Base-by-base conservation (phyloP, 345 rosid species). In the Salix arbutifolia region DNA sequence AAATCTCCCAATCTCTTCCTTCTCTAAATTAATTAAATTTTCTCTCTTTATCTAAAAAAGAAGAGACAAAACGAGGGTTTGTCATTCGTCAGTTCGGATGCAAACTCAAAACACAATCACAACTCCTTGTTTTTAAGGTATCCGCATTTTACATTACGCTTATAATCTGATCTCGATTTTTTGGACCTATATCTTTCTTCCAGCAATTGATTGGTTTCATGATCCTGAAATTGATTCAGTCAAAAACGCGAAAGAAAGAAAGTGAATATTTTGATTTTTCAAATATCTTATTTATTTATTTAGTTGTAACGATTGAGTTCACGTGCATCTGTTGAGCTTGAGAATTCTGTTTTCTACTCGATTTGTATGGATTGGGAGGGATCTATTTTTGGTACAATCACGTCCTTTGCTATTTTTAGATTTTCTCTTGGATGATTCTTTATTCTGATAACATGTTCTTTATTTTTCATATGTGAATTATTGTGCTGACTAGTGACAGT, bases 91-190 rank as follows among this genome's bases (percentile, higher is more conserved):
- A 12, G 52, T 14, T 46, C 18, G 18, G 52, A 14, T 46, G 14
- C 17, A 46, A 46, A 12, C 52, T 46, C 19, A 5, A 46, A 46
- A 46, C 52, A 16, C 18, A 46, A 46, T 46, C 6, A 46, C 48
- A 23, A 61, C 65, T 46, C 71, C 48, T 35, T 56, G 6, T 10
- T 28, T 53, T 44, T 48, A 74, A 73, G 78, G 82, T 74, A 68
- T 48, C 77, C 37, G 23, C 68, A 71, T 64, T 33, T 33, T 77
- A 48, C 48, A 26, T 37, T 60, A 3, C 9, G 3, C 60, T 23
- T 52, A 4, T n/a, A 46, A n/a, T 42, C 46, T 42, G 13, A 7
- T 17, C 52, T 11, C 56, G 73, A 72, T 31, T 30, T 77, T 70
- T 46, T 33, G 70, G 61, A 70, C 74, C 38, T 68, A 30, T 46